Evolutionary conservation across 768 basidiomycete species (phyloP).

Genomic region (Flagelloscypha sp.): DNA sequence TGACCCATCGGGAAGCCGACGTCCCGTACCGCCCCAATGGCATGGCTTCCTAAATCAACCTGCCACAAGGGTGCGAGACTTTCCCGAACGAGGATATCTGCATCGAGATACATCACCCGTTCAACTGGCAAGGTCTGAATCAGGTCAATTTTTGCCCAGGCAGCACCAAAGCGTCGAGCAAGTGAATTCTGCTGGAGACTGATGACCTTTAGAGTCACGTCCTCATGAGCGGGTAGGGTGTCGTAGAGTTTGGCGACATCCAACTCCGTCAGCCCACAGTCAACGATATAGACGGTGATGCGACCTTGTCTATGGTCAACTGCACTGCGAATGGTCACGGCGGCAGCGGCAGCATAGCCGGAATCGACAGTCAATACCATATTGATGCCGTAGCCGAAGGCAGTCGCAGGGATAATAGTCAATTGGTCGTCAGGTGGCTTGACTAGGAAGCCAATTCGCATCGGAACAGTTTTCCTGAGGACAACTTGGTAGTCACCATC

Average conservation of each 20-base stretch:
- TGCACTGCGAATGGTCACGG: constrained; percentile 38
- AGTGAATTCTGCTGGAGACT: constrained; percentile 23
- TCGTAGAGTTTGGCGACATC: constrained; percentile 25
- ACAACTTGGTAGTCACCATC: constrained; percentile 40
- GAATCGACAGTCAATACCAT: constrained; percentile 36
- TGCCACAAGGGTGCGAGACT: constrained; percentile 36
- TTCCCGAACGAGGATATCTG: constrained; percentile 38
- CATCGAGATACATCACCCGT: constrained; percentile 44
- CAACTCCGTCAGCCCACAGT: constrained; percentile 32
- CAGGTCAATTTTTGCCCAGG: constrained; percentile 48
- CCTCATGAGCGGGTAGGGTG: constrained; percentile 17
- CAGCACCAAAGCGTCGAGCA: constrained; percentile 18
- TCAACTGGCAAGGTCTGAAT: constrained; percentile 38
- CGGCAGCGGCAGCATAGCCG: constrained; percentile 38
- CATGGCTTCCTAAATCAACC: constrained; percentile 31
- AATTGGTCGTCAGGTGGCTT: constrained; percentile 4
- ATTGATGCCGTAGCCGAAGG: constrained; percentile 38
- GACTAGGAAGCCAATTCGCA: constrained; percentile 45
- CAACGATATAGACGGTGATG: constrained; percentile 42
- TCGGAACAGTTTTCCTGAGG: constrained; percentile 39
- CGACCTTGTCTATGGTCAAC: constrained; percentile 26
- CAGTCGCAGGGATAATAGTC: constrained; percentile 7
- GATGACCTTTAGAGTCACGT: constrained; percentile 37
- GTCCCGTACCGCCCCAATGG: constrained; percentile 38
- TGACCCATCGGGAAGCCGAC: constrained; percentile 45